Conservation (phyloP, 345 rosid species). For the Balakata baccata region DNA sequence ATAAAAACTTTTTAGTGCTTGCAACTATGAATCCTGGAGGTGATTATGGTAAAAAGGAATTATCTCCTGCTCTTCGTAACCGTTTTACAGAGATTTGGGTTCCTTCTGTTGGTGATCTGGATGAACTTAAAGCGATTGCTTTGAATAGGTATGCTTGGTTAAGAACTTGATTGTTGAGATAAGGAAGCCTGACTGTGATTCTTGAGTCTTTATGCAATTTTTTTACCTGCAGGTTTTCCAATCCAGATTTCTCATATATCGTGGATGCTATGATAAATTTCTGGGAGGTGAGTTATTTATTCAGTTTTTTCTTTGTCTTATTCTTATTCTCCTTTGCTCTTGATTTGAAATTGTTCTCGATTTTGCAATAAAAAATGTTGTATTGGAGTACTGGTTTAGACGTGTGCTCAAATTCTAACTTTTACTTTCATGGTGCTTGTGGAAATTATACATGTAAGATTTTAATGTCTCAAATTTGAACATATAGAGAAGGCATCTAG, state of each 20-base stretch:
- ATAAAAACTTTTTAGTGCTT: constrained; percentile 64
- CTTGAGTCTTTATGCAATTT: constrained; percentile 6
- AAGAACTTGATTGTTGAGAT: background rate
- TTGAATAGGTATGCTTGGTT: constrained; percentile 45
- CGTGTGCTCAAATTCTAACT: background rate
- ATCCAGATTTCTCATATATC: constrained; percentile 37
- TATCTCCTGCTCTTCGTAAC: constrained; percentile 94
- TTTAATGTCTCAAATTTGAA: background rate
- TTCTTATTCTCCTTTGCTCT: constrained; percentile 5
- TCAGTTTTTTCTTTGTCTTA: constrained; percentile 4
- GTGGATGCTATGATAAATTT: constrained; percentile 66
- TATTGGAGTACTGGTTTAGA: background rate
- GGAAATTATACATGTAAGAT: background rate
- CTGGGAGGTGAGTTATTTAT: constrained; percentile 56
- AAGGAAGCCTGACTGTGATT: background rate
- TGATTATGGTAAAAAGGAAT: constrained; percentile 96
- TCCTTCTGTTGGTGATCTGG: constrained; percentile 57
- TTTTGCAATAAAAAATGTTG: background rate
- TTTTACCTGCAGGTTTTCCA: constrained; percentile 42
- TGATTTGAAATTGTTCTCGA: background rate
- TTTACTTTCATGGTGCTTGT: no score
- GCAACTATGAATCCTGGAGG: constrained; percentile 99
- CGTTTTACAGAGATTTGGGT: constrained; percentile 99
- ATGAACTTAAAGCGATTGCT: constrained; percentile 76
- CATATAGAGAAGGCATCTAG: background rate